Evolutionary conservation across 305 asterid genomes (phyloP).

Genomic region (Lippia alba): DNA sequence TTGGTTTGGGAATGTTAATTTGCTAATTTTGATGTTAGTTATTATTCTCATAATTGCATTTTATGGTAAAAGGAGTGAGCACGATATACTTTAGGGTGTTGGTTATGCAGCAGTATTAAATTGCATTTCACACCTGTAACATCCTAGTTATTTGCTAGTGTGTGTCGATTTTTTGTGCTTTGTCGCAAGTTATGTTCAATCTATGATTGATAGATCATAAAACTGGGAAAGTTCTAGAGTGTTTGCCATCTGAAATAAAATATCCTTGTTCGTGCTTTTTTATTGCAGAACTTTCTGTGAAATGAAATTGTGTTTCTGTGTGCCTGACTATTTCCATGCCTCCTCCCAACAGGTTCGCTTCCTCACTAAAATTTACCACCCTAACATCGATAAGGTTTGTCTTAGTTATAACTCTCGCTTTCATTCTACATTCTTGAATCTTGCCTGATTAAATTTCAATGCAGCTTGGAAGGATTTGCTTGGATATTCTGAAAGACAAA

Average conservation of each 20-base stretch:
- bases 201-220: no score
- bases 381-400: slow-evolving; percentile 93
- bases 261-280: slow-evolving; percentile 29
- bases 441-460: slow-evolving; percentile 26
- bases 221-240: no score
- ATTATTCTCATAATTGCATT: background rate
- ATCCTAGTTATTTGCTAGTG: background rate
- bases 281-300: slow-evolving; percentile 28
- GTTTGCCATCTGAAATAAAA: slow-evolving; percentile 2
- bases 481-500: slow-evolving; percentile 96
- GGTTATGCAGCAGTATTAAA: background rate
- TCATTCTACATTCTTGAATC: slow-evolving; percentile 16
- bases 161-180: background rate
- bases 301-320: slow-evolving; percentile 30
- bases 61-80: background rate
- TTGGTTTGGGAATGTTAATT: background rate
- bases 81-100: slow-evolving; percentile 13
- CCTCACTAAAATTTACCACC: slow-evolving; percentile 97
- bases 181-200: background rate
- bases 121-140: background rate
- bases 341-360: slow-evolving; percentile 81
- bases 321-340: slow-evolving; percentile 34
- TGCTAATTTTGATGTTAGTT: background rate
- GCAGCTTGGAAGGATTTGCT: slow-evolving; percentile 97
- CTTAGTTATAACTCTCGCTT: slow-evolving; percentile 9